These are phyloP conservation scores for Fagopyrum esculentum DNA, from an alignment of 148 eudicot species.

Conservation along the genomic window DNA sequence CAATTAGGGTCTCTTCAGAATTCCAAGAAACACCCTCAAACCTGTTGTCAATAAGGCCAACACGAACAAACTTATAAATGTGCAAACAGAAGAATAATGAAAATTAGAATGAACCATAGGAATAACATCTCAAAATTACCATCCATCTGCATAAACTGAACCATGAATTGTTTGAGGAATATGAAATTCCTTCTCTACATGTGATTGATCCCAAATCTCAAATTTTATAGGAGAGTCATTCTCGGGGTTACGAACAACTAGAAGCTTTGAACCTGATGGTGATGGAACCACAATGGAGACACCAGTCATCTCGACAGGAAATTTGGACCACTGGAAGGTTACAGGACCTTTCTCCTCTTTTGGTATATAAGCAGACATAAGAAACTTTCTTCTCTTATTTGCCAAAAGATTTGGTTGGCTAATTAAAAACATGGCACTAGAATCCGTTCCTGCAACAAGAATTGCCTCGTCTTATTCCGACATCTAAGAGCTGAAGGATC, in stretches of 20 bases:
- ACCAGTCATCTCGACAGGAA: conserved; percentile 70
- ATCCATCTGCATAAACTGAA: conserved; percentile 82
- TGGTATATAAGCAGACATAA: conserved; percentile 44
- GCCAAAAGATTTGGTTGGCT: conserved; percentile 75
- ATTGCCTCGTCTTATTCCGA: too few species aligned
- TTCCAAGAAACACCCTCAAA: conserved; percentile 97
- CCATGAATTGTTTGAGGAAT: conserved; percentile 74
- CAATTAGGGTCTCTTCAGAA: conserved; percentile 69
- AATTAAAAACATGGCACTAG: conserved; percentile 62
- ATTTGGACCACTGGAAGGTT: conserved; percentile 76
- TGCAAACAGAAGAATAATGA: background rate
- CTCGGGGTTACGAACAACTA: conserved; percentile 69
- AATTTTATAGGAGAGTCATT: conserved; percentile 64
- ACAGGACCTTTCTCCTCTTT: conserved; percentile 31
- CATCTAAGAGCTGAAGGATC: background rate
- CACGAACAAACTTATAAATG: background rate
- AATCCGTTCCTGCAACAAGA: conserved; percentile 37
- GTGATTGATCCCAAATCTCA: conserved; percentile 78
- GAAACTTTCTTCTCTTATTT: conserved; percentile 61
- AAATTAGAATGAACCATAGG: background rate
- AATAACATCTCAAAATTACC: conserved; percentile 34
- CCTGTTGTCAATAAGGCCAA: conserved; percentile 30
- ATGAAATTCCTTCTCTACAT: conserved; percentile 66
- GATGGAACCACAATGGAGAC: conserved; percentile 74
- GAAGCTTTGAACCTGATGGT: conserved; percentile 91